These are phyloP conservation scores for Annulohypoxylon nitens DNA, from an alignment of 495 filamentous ascomycete species.

Conservation along the genomic window DNA sequence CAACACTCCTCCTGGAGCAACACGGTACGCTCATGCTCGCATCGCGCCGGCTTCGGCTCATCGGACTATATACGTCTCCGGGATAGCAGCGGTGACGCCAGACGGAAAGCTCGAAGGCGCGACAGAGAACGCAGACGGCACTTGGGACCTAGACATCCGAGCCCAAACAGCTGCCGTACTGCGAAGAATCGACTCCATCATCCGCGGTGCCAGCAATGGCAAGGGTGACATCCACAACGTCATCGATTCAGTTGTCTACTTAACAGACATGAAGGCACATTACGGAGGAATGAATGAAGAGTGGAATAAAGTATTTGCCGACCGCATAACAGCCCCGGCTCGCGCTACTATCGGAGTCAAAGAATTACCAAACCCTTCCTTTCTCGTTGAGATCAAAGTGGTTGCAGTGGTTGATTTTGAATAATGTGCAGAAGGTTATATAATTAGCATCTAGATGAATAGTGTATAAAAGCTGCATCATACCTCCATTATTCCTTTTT, in stretches of 20 bases:
- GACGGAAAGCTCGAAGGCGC: constrained; percentile 46
- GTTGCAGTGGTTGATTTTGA: constrained; percentile 45
- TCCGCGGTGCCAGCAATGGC: constrained; percentile 51
- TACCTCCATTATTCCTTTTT: neutral
- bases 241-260: constrained; percentile 54
- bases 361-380: constrained; percentile 54
- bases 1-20: constrained; percentile 43
- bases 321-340: constrained; percentile 52
- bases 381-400: constrained; percentile 56
- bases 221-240: constrained; percentile 53
- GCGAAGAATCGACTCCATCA: constrained; percentile 52
- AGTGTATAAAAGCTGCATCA: neutral
- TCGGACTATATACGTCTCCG: constrained; percentile 55
- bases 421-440: constrained; percentile 3
- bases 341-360: constrained; percentile 54
- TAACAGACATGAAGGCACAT: constrained; percentile 55
- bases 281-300: constrained; percentile 59
- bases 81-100: constrained; percentile 41
- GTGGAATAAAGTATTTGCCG: constrained; percentile 56
- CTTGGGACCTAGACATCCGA: constrained; percentile 49
- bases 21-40: constrained; percentile 52
- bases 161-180: constrained; percentile 55
- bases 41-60: constrained; percentile 50
- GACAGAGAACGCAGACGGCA: constrained; percentile 52
- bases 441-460: neutral